Evolutionary conservation across 192 early-diverging fungal genomes (phyloP).

Genomic region (Coemansia sp.): DNA sequence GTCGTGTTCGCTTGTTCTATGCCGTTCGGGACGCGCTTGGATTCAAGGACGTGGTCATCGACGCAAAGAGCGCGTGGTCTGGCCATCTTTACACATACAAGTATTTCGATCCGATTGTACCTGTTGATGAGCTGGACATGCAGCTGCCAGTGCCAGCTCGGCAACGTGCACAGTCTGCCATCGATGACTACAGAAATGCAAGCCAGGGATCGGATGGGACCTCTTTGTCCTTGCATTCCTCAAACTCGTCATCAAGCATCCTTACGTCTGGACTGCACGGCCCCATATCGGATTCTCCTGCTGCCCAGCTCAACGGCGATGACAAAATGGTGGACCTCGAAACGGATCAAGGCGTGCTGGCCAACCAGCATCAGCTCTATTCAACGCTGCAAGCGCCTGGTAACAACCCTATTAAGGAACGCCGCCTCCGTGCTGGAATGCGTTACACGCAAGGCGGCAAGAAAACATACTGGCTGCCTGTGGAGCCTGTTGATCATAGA

Average conservation of each 20-base stretch:
- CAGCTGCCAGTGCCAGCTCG: slow-evolving; percentile 56
- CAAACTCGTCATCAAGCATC: slow-evolving; percentile 17
- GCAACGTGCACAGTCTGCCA: slow-evolving; percentile 12
- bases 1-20: slow-evolving; percentile 72
- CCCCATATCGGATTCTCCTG: neutral
- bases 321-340: neutral
- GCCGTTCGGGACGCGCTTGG: slow-evolving; percentile 84
- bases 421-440: slow-evolving; percentile 57
- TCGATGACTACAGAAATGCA: slow-evolving; percentile 43
- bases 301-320: neutral
- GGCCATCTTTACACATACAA: slow-evolving; percentile 79
- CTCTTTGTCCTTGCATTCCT: slow-evolving; percentile 16
- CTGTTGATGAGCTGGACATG: slow-evolving; percentile 59
- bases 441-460: slow-evolving; percentile 59
- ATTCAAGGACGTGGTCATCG: slow-evolving; percentile 80
- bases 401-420: slow-evolving; percentile 47
- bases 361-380: neutral
- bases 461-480: slow-evolving; percentile 60
- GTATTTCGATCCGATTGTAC: slow-evolving; percentile 75
- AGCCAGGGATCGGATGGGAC: slow-evolving; percentile 10
- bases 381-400: neutral
- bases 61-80: slow-evolving; percentile 74
- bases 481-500: slow-evolving; percentile 49
- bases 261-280: slow-evolving; percentile 6
- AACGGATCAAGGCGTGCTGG: neutral